Conservation (phyloP, 257 asterid genomes). For the Salvia miltiorrhiza region DNA sequence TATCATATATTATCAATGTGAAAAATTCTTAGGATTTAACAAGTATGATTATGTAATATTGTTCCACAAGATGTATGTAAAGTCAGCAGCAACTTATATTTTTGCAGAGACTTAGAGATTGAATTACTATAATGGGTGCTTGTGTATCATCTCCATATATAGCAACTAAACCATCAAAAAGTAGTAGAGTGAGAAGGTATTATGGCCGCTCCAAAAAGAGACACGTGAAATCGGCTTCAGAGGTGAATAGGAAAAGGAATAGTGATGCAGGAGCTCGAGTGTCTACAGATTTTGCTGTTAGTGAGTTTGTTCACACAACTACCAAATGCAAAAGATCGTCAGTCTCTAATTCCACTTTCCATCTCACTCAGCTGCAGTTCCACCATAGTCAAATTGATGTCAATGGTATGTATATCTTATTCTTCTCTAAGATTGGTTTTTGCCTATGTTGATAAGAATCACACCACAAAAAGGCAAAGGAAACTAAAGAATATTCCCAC, state of each 20-base stretch:
- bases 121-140: conserved; percentile 57
- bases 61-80: neutral
- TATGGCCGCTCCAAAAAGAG: conserved; percentile 41
- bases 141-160: conserved; percentile 59
- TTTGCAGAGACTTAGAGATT: conserved; percentile 23
- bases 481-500: neutral
- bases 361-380: conserved; percentile 82
- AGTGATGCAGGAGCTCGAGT: conserved; percentile 49
- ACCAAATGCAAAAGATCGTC: conserved; percentile 65
- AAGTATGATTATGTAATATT: neutral
- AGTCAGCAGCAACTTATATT: neutral
- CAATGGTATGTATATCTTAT: conserved; percentile 53
- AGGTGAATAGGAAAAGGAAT: conserved; percentile 40
- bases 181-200: conserved; percentile 31
- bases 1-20: neutral
- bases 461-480: neutral
- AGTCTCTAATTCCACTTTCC: conserved; percentile 64
- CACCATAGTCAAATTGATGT: conserved; percentile 68
- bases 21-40: no score
- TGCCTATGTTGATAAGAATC: neutral
- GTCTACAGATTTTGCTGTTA: conserved; percentile 50
- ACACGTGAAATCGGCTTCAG: conserved; percentile 23
- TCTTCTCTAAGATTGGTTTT: neutral
- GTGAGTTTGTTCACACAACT: conserved; percentile 69
- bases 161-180: conserved; percentile 29